Evolutionary conservation across 108 stramenopile species (phyloP).

Genomic region (Cylindrotheca closterium): DNA sequence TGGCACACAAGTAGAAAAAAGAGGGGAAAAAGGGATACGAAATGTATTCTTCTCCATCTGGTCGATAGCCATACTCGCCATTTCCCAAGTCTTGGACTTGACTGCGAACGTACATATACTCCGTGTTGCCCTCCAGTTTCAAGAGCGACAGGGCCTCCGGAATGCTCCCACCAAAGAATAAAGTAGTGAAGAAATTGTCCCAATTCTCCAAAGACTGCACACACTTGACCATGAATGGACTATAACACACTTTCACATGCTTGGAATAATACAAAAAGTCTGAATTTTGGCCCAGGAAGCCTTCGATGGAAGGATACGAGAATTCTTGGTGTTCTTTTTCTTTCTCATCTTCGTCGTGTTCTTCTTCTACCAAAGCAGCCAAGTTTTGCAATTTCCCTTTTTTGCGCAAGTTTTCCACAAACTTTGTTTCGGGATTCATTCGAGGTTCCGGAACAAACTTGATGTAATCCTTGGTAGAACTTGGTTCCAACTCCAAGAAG

Average conservation of each 20-base stretch:
- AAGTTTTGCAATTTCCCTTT: constrained; percentile 10
- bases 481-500: neutral
- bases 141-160: constrained; percentile 24
- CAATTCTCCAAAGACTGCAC: constrained; percentile 29
- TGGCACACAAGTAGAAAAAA: constrained; percentile 28
- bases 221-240: constrained; percentile 38
- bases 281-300: constrained; percentile 38
- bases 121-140: constrained; percentile 14
- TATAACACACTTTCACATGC: constrained; percentile 26
- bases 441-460: constrained; percentile 26
- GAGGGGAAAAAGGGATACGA: constrained; percentile 37
- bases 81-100: constrained; percentile 20
- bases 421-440: constrained; percentile 23
- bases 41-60: constrained; percentile 27
- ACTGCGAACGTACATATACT: constrained; percentile 33
- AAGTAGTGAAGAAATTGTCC: constrained; percentile 20
- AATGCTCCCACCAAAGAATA: constrained; percentile 43
- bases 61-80: constrained; percentile 2
- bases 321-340: constrained; percentile 19
- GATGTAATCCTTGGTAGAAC: constrained; percentile 1
- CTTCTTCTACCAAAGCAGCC: constrained; percentile 5
- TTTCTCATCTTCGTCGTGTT: constrained; percentile 8
- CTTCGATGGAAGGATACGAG: constrained; percentile 41
- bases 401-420: constrained; percentile 15
- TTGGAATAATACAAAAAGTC: constrained; percentile 35